Evolutionary conservation across 2,329 filamentous ascomycete genomes (phyloP).

Genomic region (Ascomycota sp.): DNA sequence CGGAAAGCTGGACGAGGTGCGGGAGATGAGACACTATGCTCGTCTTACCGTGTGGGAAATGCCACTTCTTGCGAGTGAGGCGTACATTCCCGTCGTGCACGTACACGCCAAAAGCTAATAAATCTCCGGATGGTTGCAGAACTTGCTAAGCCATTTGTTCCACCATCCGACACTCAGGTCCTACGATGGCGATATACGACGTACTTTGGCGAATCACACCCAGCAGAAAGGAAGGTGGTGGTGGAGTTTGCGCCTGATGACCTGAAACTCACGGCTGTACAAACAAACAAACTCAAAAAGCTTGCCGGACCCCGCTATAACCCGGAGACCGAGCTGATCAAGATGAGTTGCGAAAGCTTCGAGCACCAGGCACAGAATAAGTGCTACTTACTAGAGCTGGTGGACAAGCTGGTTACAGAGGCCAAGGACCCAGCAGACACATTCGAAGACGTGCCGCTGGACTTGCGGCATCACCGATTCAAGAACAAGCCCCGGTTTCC

Average conservation of each 20-base stretch:
- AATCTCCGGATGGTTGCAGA: conserved; percentile 28
- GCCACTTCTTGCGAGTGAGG: conserved; percentile 71
- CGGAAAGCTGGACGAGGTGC: conserved; percentile 67
- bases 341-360: conserved; percentile 81
- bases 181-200: conserved; percentile 93
- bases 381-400: conserved; percentile 66
- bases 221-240: conserved; percentile 82
- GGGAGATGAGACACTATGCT: conserved; percentile 76
- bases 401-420: conserved; percentile 51
- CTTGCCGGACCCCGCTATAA: conserved; percentile 74
- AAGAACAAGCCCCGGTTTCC: conserved; percentile 56
- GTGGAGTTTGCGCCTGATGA: conserved; percentile 68
- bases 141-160: conserved; percentile 60
- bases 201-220: conserved; percentile 87
- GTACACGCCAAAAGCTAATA: not conserved
- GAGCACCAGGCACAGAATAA: conserved; percentile 90
- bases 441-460: conserved; percentile 76
- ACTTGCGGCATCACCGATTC: conserved; percentile 65
- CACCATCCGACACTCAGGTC: conserved; percentile 45
- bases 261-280: conserved; percentile 44
- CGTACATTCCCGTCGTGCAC: no score
- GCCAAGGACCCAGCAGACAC: conserved; percentile 62
- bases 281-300: conserved; percentile 70
- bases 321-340: conserved; percentile 58
- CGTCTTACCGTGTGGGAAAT: conserved; percentile 87